A percentile compares a stretch with the other conserved stretches of the same genome.
These are phyloP conservation scores for Rhizopogon salebrosus DNA, from an alignment of 768 basidiomycete genomes.

Conservation along the genomic window DNA sequence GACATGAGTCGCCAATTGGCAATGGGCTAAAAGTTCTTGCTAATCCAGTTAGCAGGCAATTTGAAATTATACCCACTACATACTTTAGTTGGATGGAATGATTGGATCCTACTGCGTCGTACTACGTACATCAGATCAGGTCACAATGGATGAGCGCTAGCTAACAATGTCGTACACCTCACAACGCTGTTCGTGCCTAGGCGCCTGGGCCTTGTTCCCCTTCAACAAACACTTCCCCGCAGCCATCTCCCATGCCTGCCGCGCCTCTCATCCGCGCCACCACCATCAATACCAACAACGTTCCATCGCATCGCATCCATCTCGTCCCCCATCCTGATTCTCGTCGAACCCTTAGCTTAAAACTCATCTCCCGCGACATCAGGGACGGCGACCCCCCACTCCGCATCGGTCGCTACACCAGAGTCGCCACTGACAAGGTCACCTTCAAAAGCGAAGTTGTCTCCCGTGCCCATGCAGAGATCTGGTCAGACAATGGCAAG, in stretches of 20 bases:
- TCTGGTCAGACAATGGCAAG: conserved; percentile 70
- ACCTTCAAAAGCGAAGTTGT: conserved; percentile 97
- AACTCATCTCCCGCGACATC: conserved; percentile 87
- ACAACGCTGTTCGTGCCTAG: too few relatives aligned
- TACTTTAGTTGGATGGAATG: too few relatives aligned
- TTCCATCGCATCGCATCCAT: conserved; percentile 68
- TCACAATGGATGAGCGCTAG: too few relatives aligned
- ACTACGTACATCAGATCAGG: too few relatives aligned
- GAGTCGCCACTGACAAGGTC: conserved; percentile 79
- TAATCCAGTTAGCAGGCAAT: too few relatives aligned
- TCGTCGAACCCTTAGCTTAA: conserved; percentile 87
- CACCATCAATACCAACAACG: conserved; percentile 9
- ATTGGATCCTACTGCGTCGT: too few relatives aligned
- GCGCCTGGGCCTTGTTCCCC: too few relatives aligned
- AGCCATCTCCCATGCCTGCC: conserved; percentile 17
- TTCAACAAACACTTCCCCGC: too few relatives aligned
- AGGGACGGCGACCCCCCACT: conserved; percentile 62
- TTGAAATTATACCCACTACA: too few relatives aligned
- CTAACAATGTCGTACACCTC: too few relatives aligned
- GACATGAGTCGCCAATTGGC: too few relatives aligned
- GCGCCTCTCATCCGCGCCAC: conserved; percentile 2
- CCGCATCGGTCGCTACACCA: conserved; percentile 93
- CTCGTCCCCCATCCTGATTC: conserved; percentile 95
- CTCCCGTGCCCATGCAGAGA: conserved; percentile 89
- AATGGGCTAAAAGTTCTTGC: too few relatives aligned